Base-by-base conservation (phyloP, 805 yeast species). In the Yamadazyma sp. region DNA sequence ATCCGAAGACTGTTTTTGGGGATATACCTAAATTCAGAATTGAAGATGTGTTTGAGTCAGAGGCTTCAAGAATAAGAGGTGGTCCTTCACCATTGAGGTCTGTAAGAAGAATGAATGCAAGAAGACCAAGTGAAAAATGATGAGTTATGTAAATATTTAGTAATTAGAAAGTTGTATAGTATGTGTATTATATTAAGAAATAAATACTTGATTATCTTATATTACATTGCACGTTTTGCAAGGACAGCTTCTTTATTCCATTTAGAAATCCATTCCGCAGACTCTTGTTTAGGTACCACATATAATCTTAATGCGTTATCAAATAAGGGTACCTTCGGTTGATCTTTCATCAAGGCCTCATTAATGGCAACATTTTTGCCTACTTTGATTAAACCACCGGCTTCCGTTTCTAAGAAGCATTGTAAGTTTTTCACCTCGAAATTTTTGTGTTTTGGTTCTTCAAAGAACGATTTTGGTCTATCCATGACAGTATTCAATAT, bases 331-430 rank as follows among this genome's bases (percentile, higher is more conserved):
- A 86, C 78, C 16, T 68, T 69, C 11, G 94, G 85, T 7, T 60
- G 60, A 23, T 72, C 76, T 32, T 76, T 70, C 62, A 77, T 71
- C 43, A 91, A 67, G 0, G 81, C 83, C 33, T 75, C 73, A 48
- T 76, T 74, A 15, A 91, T 55, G 1, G 84, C 65, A 15, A 79
- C 73, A 45, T 84, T 86, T 55, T 82, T 85, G 18, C 96, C 96
- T 4, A 83, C 77, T 58, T 86, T 87, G 29, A 87, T 80, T 41
- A 91, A 69, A 0, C 97, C 97, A 33, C 96, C 96, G 2, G 78
- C 51, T 21, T 62, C 70, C 0, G 96, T 86, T 56, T 86, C 97
- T 79, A 86, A 79, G 57, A 71, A 91, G 5, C 82, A 82, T 33
- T 84, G 81, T 17, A 88, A 60, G 36, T 73, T 74, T 44, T 73